Evolutionary conservation across 768 basidiomycete species (phyloP).

Genomic region (Podaxis pistillaris): DNA sequence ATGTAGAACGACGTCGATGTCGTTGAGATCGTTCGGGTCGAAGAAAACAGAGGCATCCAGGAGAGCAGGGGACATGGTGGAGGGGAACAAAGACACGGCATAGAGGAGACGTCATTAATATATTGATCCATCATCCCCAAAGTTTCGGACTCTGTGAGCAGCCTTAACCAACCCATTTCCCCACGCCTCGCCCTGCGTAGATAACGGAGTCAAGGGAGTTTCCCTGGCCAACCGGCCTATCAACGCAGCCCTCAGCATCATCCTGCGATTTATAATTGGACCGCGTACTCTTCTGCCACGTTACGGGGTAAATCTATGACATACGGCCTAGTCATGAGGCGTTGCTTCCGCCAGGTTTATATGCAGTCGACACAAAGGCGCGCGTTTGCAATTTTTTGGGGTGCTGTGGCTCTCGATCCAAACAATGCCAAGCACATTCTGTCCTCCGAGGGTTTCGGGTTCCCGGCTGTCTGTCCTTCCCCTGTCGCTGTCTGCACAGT

Average conservation of each 20-base stretch:
- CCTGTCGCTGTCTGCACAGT: background rate
- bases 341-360: background rate
- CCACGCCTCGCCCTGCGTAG: slow-evolving; percentile 9
- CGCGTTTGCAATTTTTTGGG: background rate
- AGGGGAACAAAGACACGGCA: background rate
- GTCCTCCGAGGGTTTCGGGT: background rate
- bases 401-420: background rate
- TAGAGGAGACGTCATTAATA: background rate
- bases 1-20: slow-evolving; percentile 5
- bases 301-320: background rate
- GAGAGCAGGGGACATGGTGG: slow-evolving; percentile 11
- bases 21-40: slow-evolving; percentile 6
- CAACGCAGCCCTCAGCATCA: background rate
- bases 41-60: slow-evolving; percentile 9
- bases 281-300: background rate
- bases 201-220: background rate
- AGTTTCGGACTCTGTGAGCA: background rate
- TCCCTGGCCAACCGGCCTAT: background rate
- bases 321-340: background rate
- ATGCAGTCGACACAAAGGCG: background rate
- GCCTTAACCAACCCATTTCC: background rate
- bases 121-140: slow-evolving; percentile 13
- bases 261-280: background rate
- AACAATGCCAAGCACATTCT: background rate
- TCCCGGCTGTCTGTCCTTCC: background rate